phyloP scores from a whole-genome alignment of 2,329 filamentous ascomycete species.

The Amesomyces nigricolor region DNA sequence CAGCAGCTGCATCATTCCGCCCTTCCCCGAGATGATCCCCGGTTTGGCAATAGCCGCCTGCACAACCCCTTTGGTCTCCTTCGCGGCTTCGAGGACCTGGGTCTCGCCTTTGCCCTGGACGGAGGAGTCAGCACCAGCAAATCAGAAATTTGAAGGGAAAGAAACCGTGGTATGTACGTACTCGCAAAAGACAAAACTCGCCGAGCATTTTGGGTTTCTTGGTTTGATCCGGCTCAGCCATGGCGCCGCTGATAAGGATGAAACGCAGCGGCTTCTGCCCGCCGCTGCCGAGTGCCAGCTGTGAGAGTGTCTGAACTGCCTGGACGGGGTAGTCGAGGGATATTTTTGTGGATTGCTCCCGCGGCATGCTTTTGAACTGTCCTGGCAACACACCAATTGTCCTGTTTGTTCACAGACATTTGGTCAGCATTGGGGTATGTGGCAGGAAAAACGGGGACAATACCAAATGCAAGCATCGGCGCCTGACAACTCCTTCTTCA shows the following conservation, averaged over 20 bases:
- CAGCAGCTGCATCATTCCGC: conserved; percentile 22
- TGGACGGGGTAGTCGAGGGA: conserved; percentile 36
- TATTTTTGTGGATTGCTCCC: conserved; percentile 36
- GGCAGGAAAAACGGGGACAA: neutral
- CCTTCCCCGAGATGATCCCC: conserved; percentile 36
- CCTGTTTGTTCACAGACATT: conserved; percentile 24
- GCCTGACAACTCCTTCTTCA: conserved; percentile 36
- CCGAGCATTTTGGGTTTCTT: conserved; percentile 36
- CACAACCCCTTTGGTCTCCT: conserved; percentile 34
- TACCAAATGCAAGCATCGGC: conserved; percentile 42
- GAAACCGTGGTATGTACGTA: conserved; percentile 34
- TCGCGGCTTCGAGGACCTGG: conserved; percentile 37
- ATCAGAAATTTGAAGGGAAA: conserved; percentile 40
- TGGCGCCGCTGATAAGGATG: conserved; percentile 44
- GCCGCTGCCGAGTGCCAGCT: neutral
- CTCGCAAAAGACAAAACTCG: conserved; percentile 44
- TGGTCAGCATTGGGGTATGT: neutral
- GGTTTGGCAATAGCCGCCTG: conserved; percentile 39
- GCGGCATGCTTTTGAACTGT: conserved; percentile 29
- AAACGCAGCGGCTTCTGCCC: conserved; percentile 39
- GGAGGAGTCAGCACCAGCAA: neutral
- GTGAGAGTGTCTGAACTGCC: conserved; percentile 22
- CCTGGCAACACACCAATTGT: conserved; percentile 39
- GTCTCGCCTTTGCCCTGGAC: conserved; percentile 43
- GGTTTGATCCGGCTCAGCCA: conserved; percentile 39